A percentile compares a stretch with the other conserved stretches of the same genome.
Conservation (phyloP, 202 grass and related monocot species). For the Zoysia matrella region DNA sequence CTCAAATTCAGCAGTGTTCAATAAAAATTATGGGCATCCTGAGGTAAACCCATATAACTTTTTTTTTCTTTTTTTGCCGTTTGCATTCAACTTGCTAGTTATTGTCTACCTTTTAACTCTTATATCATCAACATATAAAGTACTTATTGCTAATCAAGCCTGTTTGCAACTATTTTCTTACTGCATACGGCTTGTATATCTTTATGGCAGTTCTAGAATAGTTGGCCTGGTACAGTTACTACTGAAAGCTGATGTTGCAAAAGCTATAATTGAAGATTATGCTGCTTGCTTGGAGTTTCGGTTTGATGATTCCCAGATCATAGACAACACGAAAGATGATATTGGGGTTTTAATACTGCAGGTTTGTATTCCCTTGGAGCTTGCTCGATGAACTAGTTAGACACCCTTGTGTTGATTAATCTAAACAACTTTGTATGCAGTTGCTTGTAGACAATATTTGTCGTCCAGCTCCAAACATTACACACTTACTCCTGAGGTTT, state of each 20-base stretch:
- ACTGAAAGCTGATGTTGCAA: slow-evolving; percentile 73
- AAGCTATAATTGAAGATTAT: slow-evolving; percentile 92
- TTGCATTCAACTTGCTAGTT: slow-evolving; percentile 5
- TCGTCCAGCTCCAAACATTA: slow-evolving; percentile 81
- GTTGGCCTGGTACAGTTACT: slow-evolving; percentile 83
- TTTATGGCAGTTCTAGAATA: slow-evolving; percentile 77
- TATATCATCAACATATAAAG: slow-evolving; percentile 4
- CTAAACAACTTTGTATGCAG: slow-evolving; percentile 51
- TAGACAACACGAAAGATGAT: slow-evolving; percentile 85
- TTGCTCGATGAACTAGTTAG: slow-evolving; percentile 34
- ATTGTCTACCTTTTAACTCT: not conserved
- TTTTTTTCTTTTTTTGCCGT: not conserved
- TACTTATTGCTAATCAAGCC: slow-evolving; percentile 8
- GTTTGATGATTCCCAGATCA: slow-evolving; percentile 85
- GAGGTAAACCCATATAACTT: slow-evolving; percentile 61
- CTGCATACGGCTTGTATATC: slow-evolving; percentile 26
- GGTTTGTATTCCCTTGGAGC: slow-evolving; percentile 57
- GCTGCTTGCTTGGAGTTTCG: slow-evolving; percentile 91
- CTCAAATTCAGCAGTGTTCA: slow-evolving; percentile 89
- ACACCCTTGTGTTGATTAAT: slow-evolving; percentile 32
- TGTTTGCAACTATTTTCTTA: not conserved
- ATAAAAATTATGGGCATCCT: slow-evolving; percentile 88
- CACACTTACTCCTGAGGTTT: slow-evolving; percentile 92
- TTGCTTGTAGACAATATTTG: slow-evolving; percentile 93
- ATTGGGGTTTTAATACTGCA: slow-evolving; percentile 88